Percentiles rank a stretch among this genome's conserved stretches.
Conservation (phyloP, 2,329 filamentous ascomycete species). For the Rhinocladiella similis region DNA sequence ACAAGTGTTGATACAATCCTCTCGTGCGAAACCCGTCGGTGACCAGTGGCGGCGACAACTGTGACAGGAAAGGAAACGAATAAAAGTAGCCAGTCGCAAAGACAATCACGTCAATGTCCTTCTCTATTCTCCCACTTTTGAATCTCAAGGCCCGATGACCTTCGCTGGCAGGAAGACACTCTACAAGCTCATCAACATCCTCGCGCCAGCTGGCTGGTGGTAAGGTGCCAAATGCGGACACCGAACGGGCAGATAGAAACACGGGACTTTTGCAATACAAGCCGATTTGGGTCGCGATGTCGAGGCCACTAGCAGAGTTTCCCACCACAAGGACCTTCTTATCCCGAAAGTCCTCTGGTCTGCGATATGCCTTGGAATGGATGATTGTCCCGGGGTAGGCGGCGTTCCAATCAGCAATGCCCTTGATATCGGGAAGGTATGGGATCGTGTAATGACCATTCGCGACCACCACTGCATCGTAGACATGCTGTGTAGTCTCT, state of each 20-base stretch:
- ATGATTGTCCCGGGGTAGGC: conserved; percentile 62
- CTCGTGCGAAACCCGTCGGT: conserved; percentile 69
- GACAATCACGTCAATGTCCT: conserved; percentile 70
- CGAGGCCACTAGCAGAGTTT: conserved; percentile 78
- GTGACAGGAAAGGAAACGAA: conserved; percentile 69
- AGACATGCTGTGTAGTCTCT: conserved; percentile 48
- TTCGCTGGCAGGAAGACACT: conserved; percentile 53
- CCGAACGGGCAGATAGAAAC: conserved; percentile 61
- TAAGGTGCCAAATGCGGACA: conserved; percentile 38
- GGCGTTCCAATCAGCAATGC: conserved; percentile 60
- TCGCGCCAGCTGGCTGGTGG: conserved; percentile 53
- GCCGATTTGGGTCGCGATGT: conserved; percentile 77
- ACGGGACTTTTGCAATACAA: conserved; percentile 60
- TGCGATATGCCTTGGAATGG: conserved; percentile 80
- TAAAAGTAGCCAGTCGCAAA: conserved; percentile 93
- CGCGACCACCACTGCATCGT: conserved; percentile 74
- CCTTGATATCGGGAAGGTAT: conserved; percentile 63
- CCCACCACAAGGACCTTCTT: conserved; percentile 84
- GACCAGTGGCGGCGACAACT: conserved; percentile 46
- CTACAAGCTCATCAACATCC: conserved; percentile 54
- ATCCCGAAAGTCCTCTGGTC: conserved; percentile 59
- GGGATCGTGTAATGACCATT: conserved; percentile 74
- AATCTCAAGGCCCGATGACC: conserved; percentile 65
- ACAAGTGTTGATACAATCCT: conserved; percentile 76
- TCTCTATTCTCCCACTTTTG: conserved; percentile 63